These are phyloP conservation scores for Ottelia alismoides DNA, from an alignment of 106 monocot species.

Conservation along the genomic window DNA sequence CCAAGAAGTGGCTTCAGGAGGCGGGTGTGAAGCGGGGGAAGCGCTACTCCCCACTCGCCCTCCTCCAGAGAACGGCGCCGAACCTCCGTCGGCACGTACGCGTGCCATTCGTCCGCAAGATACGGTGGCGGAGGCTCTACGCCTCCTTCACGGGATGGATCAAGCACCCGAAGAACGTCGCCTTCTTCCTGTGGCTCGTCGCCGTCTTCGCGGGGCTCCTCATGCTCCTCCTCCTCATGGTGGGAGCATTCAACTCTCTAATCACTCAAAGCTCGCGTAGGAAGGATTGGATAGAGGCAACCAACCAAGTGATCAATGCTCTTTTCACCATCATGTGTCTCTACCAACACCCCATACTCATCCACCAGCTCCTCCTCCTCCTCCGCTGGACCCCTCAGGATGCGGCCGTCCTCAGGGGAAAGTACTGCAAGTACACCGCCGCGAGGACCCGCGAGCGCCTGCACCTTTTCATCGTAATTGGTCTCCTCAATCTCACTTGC, in stretches of 20 bases:
- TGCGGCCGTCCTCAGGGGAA: constrained; percentile 1
- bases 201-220: constrained; percentile 1
- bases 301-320: constrained; percentile 16
- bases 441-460: constrained; percentile 4
- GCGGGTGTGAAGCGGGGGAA: no score
- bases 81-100: background rate
- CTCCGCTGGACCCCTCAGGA: constrained; percentile 6
- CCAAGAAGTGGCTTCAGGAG: no score
- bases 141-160: constrained; percentile 13
- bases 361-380: constrained; percentile 5
- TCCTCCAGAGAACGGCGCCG: no score
- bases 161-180: constrained; percentile 10
- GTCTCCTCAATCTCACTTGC: constrained; percentile 14
- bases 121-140: constrained; percentile 1
- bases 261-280: constrained; percentile 4
- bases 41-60: no score
- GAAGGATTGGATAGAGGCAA: constrained; percentile 12
- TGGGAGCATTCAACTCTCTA: constrained; percentile 1
- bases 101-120: constrained; percentile 1
- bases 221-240: constrained; percentile 1
- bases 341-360: constrained; percentile 14
- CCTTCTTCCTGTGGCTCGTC: constrained; percentile 8
- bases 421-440: constrained; percentile 3
- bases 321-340: constrained; percentile 24
- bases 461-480: constrained; percentile 3